Evolutionary conservation across 1,139 yeast species (phyloP).

Genomic region (Candida gigantensis): DNA sequence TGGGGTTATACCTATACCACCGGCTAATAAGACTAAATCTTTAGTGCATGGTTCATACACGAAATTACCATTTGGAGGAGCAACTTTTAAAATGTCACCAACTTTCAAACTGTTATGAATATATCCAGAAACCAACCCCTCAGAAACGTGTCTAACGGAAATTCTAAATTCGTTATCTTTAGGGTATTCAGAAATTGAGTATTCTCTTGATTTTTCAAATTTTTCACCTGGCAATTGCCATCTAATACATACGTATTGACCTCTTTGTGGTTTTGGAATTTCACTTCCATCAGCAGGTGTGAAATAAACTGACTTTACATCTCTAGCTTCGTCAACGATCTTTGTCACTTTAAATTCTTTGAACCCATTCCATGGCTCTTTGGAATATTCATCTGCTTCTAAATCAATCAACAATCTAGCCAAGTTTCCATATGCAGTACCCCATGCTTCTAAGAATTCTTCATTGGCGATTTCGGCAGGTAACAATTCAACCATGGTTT

Average conservation of each 20-base stretch:
- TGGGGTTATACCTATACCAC: conserved; percentile 75
- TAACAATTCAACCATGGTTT: conserved; percentile 54
- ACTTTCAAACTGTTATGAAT: conserved; percentile 50
- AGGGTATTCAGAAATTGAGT: conserved; percentile 46
- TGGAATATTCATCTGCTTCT: conserved; percentile 50
- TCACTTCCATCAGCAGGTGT: conserved; percentile 45
- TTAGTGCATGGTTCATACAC: conserved; percentile 29
- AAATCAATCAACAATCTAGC: conserved; percentile 61
- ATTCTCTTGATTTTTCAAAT: conserved; percentile 48
- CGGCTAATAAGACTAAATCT: conserved; percentile 49
- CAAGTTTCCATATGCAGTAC: conserved; percentile 61
- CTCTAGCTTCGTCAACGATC: conserved; percentile 44
- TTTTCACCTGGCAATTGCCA: conserved; percentile 32
- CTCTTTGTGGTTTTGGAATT: conserved; percentile 44
- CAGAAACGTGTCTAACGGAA: conserved; percentile 48
- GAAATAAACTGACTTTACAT: conserved; percentile 55
- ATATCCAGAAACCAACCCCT: conserved; percentile 55
- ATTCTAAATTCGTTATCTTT: conserved; percentile 46
- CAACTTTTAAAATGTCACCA: conserved; percentile 52
- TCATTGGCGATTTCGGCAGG: conserved; percentile 59
- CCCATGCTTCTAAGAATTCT: conserved; percentile 65
- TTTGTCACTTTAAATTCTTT: conserved; percentile 49
- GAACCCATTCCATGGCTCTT: conserved; percentile 57
- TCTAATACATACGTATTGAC: conserved; percentile 64
- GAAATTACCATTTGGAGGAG: conserved; percentile 65